Percentiles rank a stretch among this genome's conserved stretches.
Evolutionary conservation across 225 moss, liverwort and hornwort species (phyloP).

Genomic region (Bryum argenteum): DNA sequence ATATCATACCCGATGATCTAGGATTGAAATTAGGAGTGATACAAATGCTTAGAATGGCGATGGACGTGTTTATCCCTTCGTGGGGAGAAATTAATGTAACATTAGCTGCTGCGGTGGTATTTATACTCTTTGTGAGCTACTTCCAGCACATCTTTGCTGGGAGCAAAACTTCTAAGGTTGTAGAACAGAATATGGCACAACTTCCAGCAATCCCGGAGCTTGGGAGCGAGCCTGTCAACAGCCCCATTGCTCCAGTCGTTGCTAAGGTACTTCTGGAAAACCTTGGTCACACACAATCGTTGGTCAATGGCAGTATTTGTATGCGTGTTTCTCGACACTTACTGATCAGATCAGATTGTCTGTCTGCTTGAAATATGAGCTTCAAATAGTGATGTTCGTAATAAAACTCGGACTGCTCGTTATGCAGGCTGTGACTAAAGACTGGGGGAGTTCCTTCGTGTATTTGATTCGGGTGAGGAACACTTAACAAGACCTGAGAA

Average conservation of each 20-base stretch:
- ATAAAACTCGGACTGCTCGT: slow-evolving; percentile 22
- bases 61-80: slow-evolving; percentile 77
- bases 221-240: slow-evolving; percentile 33
- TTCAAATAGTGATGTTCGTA: slow-evolving; percentile 8
- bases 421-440: slow-evolving; percentile 47
- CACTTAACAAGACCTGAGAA: not conserved
- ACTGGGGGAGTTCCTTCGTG: slow-evolving; percentile 64
- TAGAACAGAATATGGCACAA: slow-evolving; percentile 37
- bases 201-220: slow-evolving; percentile 43
- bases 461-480: slow-evolving; percentile 71
- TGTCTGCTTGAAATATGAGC: slow-evolving; percentile 2
- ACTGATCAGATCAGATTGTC: not conserved
- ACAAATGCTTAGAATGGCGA: slow-evolving; percentile 61
- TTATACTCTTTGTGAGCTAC: slow-evolving; percentile 63
- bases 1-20: slow-evolving; percentile 8
- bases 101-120: slow-evolving; percentile 54
- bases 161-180: slow-evolving; percentile 31
- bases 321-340: slow-evolving; percentile 14
- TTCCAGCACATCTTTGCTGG: slow-evolving; percentile 57
- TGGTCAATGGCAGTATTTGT: not conserved
- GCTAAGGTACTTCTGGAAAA: slow-evolving; percentile 31
- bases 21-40: slow-evolving; percentile 24
- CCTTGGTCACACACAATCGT: not conserved
- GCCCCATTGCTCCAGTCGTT: slow-evolving; percentile 32
- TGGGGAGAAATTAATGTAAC: slow-evolving; percentile 84